These are phyloP conservation scores for Simplicillium aogashimaense DNA, from an alignment of 2,329 filamentous ascomycete species.

Conservation along the genomic window DNA sequence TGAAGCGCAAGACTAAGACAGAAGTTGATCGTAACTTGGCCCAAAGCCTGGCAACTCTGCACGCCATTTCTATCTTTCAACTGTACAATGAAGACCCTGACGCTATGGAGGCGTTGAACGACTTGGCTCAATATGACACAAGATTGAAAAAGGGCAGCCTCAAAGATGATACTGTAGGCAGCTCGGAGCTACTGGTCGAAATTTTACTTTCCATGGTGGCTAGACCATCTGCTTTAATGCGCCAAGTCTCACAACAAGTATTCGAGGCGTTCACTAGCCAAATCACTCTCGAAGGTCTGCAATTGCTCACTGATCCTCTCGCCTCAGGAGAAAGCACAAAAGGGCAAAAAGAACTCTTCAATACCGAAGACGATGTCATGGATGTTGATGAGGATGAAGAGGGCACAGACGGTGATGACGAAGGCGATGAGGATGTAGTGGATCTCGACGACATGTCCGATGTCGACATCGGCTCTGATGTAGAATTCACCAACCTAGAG, in stretches of 20 bases:
- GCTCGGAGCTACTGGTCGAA: constrained; percentile 70
- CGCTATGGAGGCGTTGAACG: constrained; percentile 70
- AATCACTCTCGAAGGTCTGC: constrained; percentile 63
- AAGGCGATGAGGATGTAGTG: constrained; percentile 22
- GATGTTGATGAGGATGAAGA: constrained; percentile 35
- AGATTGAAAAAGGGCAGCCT: constrained; percentile 42
- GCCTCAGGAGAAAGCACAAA: constrained; percentile 69
- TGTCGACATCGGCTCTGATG: constrained; percentile 38
- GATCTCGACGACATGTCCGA: constrained; percentile 28
- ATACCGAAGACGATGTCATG: constrained; percentile 52
- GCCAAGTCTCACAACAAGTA: constrained; percentile 78
- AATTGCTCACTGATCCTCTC: constrained; percentile 57
- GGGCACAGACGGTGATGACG: constrained; percentile 29
- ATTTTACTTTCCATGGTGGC: constrained; percentile 85
- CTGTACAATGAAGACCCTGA: constrained; percentile 86
- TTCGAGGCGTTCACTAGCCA: constrained; percentile 73
- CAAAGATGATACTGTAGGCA: constrained; percentile 41
- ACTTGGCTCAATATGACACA: constrained; percentile 68
- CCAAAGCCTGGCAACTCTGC: constrained; percentile 68
- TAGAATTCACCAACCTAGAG: constrained; percentile 35
- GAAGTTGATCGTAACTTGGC: constrained; percentile 28
- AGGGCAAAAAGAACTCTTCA: constrained; percentile 81
- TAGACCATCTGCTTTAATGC: constrained; percentile 73
- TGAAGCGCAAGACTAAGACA: constrained; percentile 28
- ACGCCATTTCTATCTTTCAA: constrained; percentile 77